phyloP scores from a whole-genome alignment of 805 yeast species.

The Hanseniaspora nectarophila region DNA sequence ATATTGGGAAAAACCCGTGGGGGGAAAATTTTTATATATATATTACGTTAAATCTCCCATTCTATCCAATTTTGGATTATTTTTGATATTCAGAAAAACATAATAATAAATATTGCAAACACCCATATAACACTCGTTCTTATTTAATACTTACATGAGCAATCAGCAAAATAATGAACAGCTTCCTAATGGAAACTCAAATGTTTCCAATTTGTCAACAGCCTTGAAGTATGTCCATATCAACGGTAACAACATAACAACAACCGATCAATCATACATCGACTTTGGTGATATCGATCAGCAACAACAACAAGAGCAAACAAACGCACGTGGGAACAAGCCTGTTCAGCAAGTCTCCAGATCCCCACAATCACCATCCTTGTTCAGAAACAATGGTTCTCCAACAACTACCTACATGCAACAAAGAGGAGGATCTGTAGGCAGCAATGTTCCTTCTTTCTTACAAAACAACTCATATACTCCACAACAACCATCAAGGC shows the following conservation, averaged over 20 bases:
- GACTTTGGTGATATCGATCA: conserved; percentile 19
- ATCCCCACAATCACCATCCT: conserved; percentile 12
- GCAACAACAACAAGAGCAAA: conserved; percentile 17
- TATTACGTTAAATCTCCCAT: no score
- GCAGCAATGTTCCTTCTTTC: conserved; percentile 7
- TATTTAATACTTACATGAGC: not conserved
- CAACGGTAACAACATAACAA: conserved; percentile 23
- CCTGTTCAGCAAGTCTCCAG: not conserved
- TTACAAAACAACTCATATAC: conserved; percentile 11
- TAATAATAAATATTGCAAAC: no score
- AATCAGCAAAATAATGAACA: not conserved
- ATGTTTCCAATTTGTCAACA: conserved; percentile 29
- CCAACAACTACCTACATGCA: conserved; percentile 15
- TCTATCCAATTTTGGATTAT: no score
- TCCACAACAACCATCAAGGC: conserved; percentile 15
- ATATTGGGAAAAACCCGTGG: no score
- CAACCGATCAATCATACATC: conserved; percentile 25
- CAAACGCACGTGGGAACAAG: conserved; percentile 20
- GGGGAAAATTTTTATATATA: no score
- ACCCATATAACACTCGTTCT: not conserved
- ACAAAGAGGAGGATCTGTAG: conserved; percentile 12
- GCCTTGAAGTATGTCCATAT: conserved; percentile 29
- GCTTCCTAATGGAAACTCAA: not conserved
- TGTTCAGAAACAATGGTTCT: conserved; percentile 13
- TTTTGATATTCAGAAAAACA: no score